These are phyloP conservation scores for Trichoderma citrinoviride DNA, from an alignment of 2,329 filamentous ascomycete species.

Conservation along the genomic window DNA sequence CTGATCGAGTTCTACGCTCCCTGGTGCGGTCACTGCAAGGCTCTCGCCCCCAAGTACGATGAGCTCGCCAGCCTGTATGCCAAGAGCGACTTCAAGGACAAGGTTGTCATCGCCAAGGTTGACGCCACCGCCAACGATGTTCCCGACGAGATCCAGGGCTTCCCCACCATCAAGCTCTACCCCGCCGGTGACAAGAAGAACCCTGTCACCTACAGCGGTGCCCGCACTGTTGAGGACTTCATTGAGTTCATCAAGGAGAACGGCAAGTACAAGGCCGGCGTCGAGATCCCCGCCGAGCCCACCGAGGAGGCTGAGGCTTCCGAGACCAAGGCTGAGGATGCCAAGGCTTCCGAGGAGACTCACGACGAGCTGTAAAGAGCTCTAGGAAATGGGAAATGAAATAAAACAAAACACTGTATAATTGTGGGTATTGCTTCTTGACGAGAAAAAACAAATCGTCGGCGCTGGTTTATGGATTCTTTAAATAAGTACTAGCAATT, in stretches of 20 bases:
- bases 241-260: conserved; percentile 92
- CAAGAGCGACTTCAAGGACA: conserved; percentile 74
- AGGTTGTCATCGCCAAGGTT: conserved; percentile 94
- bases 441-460: conserved; percentile 31
- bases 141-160: conserved; percentile 92
- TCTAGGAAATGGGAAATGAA: conserved; percentile 21
- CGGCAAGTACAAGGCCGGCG: conserved; percentile 80
- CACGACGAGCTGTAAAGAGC: conserved; percentile 75
- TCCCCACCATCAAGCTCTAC: conserved; percentile 99
- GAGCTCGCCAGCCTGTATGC: conserved; percentile 78
- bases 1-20: conserved; percentile 98
- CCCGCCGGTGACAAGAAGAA: conserved; percentile 82
- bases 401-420: conserved; percentile 30
- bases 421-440: conserved; percentile 33
- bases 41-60: conserved; percentile 93
- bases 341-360: conserved; percentile 63
- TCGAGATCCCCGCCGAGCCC: conserved; percentile 54
- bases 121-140: conserved; percentile 96
- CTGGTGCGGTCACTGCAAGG: conserved; percentile 99
- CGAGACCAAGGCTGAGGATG: conserved; percentile 48
- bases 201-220: conserved; percentile 82
- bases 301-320: conserved; percentile 47
- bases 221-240: conserved; percentile 87
- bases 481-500: conserved; percentile 25
- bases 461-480: conserved; percentile 33